Conservation (phyloP, 1,284 basidiomycete species). For the Puccinia polysora region DNA sequence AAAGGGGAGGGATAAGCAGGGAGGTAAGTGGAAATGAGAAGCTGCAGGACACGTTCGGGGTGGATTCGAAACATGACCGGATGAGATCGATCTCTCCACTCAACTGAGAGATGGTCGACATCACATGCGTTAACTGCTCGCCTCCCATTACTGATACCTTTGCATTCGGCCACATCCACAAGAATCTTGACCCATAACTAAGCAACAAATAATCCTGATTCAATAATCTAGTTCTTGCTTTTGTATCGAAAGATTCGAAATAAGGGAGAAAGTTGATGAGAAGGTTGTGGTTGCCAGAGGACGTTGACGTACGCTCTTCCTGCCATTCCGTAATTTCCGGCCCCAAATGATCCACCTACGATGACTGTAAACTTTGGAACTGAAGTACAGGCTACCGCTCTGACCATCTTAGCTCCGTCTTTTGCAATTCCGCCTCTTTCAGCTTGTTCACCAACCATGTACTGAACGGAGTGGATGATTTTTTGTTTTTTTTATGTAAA, state of each 20-base stretch:
- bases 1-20: too few relatives aligned
- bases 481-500: not conserved
- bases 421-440: slow-evolving; percentile 93
- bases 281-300: slow-evolving; percentile 26
- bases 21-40: not conserved
- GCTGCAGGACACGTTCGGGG: not conserved
- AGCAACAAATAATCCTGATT: slow-evolving; percentile 32
- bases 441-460: slow-evolving; percentile 64
- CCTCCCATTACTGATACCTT: slow-evolving; percentile 96
- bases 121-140: slow-evolving; percentile 83
- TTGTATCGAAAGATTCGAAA: slow-evolving; percentile 53
- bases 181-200: slow-evolving; percentile 83
- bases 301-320: slow-evolving; percentile 38
- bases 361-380: slow-evolving; percentile 91
- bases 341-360: slow-evolving; percentile 90
- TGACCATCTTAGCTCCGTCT: slow-evolving; percentile 96
- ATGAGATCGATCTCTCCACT: slow-evolving; percentile 47
- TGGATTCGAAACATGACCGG: not conserved
- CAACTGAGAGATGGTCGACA: slow-evolving; percentile 79
- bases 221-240: not conserved
- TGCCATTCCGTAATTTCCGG: slow-evolving; percentile 81
- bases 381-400: slow-evolving; percentile 87
- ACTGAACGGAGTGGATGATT: too few relatives aligned
- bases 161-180: slow-evolving; percentile 98
- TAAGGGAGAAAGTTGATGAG: slow-evolving; percentile 12